A percentile compares a stretch with the other conserved stretches of the same genome.
phyloP scores from a whole-genome alignment of 805 yeast species.

The Candida arabinofermentans region DNA sequence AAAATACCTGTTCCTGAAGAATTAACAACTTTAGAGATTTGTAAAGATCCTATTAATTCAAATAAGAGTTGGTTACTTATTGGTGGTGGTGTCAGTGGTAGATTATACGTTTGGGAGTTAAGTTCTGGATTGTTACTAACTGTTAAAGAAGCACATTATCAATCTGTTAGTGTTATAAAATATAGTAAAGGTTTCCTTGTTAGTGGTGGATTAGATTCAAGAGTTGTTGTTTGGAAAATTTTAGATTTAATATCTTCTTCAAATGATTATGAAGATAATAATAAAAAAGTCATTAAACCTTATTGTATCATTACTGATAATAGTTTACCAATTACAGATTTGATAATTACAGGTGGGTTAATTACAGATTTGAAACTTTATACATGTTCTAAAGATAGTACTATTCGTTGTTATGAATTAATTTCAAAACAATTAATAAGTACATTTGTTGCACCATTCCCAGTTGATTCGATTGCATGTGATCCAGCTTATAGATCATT shows the following conservation, averaged over 20 bases:
- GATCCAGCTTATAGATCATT: constrained; percentile 80
- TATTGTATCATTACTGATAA: constrained; percentile 58
- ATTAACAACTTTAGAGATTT: constrained; percentile 50
- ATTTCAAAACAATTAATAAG: constrained; percentile 44
- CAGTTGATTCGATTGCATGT: constrained; percentile 52
- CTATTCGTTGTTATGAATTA: constrained; percentile 68
- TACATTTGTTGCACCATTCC: constrained; percentile 64
- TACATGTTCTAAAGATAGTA: constrained; percentile 70
- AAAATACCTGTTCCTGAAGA: constrained; percentile 82
- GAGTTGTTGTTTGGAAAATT: constrained; percentile 71
- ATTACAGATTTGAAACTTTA: constrained; percentile 59
- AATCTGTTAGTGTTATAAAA: constrained; percentile 55
- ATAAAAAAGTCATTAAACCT: constrained; percentile 47
- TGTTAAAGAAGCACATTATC: constrained; percentile 83
- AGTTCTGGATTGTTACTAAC: constrained; percentile 67
- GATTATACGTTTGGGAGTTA: constrained; percentile 81
- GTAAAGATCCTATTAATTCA: constrained; percentile 29
- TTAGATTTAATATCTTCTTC: constrained; percentile 46
- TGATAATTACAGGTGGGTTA: constrained; percentile 42
- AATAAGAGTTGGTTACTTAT: constrained; percentile 50
- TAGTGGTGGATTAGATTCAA: constrained; percentile 78
- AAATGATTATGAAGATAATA: constrained; percentile 17
- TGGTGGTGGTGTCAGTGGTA: constrained; percentile 75
- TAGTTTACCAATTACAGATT: constrained; percentile 41
- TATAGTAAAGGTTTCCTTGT: constrained; percentile 65